A percentile compares a stretch with the other conserved stretches of the same genome.
Evolutionary conservation across 2,329 filamentous ascomycete species (phyloP).

Genomic region (Xylariaceae sp.): DNA sequence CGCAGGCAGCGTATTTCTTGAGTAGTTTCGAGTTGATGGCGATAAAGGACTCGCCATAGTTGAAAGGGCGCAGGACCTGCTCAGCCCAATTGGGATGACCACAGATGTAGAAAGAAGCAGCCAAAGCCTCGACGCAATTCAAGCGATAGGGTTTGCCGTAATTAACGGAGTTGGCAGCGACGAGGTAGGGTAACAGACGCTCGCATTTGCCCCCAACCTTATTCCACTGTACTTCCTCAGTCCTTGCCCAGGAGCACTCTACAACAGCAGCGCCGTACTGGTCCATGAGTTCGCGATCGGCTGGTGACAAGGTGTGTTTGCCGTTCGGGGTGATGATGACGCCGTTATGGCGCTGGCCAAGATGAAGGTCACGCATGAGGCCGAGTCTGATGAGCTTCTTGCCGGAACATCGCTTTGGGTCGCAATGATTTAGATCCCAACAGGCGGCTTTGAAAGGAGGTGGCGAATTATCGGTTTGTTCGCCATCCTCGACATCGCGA

Average conservation of each 20-base stretch:
- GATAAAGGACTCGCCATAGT: slow-evolving; percentile 86
- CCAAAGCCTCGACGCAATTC: slow-evolving; percentile 95
- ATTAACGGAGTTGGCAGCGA: slow-evolving; percentile 96
- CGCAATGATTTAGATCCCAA: slow-evolving; percentile 98
- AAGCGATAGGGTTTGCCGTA: slow-evolving; percentile 95
- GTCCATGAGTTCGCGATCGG: slow-evolving; percentile 81
- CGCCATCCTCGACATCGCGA: slow-evolving; percentile 44
- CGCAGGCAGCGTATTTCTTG: slow-evolving; percentile 83
- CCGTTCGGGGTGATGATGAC: slow-evolving; percentile 96
- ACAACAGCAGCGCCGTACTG: slow-evolving; percentile 94
- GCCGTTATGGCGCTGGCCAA: slow-evolving; percentile 90
- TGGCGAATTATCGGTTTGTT: slow-evolving; percentile 49
- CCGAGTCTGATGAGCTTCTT: slow-evolving; percentile 93
- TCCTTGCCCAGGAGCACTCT: slow-evolving; percentile 95
- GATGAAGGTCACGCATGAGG: slow-evolving; percentile 88
- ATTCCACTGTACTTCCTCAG: slow-evolving; percentile 87
- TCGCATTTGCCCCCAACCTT: slow-evolving; percentile 95
- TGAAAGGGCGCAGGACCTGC: slow-evolving; percentile 81
- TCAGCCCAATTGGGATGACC: slow-evolving; percentile 91
- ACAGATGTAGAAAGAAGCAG: slow-evolving; percentile 91
- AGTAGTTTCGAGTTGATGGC: slow-evolving; percentile 87
- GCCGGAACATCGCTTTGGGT: slow-evolving; percentile 94
- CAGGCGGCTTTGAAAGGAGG: slow-evolving; percentile 88
- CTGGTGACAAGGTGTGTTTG: slow-evolving; percentile 82
- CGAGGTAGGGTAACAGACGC: slow-evolving; percentile 88